Evolutionary conservation across 176 grass and related monocot species (phyloP).

Genomic region (bread wheat (Triticum aestivum)): IWGSC_CS_RefSeq_v2.1 NC_057800.1:378968437-378968936

Average conservation of each 20-base stretch:
- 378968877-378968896: background rate
- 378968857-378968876: background rate
- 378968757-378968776: background rate
- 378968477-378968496: constrained; percentile 45
- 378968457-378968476: constrained; percentile 32
- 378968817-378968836: background rate
- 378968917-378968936: too few species aligned
- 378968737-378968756: background rate
- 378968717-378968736: background rate
- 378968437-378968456: constrained; percentile 32
- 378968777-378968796: background rate
- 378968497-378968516: constrained; percentile 43
- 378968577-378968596: constrained; percentile 28
- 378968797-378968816: background rate
- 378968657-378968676: background rate
- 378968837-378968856: background rate
- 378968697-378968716: background rate
- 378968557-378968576: constrained; percentile 41
- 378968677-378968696: background rate
- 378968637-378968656: too few species aligned
- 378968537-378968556: constrained; percentile 45
- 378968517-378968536: constrained; percentile 22
- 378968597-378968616: background rate
- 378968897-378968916: background rate
- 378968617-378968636: background rate